A percentile compares a stretch with the other conserved stretches of the same genome.
Evolutionary conservation across 257 asterid genomes (phyloP).

Genomic region (Henckelia pumila): DNA sequence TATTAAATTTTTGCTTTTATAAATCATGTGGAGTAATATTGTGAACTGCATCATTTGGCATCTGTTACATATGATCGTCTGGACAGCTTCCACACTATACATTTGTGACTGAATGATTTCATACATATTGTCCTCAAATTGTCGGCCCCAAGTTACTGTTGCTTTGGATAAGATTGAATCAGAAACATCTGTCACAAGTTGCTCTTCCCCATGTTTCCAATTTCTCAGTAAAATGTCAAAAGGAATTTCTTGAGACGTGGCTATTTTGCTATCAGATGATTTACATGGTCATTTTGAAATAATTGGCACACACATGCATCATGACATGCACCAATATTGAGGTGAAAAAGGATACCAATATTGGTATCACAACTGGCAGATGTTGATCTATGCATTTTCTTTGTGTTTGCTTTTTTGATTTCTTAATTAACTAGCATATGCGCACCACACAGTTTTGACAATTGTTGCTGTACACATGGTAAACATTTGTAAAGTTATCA

Average conservation of each 20-base stretch:
- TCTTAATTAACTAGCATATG: not conserved
- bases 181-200: not conserved
- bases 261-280: not conserved
- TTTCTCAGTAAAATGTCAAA: not conserved
- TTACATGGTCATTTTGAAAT: not conserved
- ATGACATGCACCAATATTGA: not conserved
- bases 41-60: constrained; percentile 13
- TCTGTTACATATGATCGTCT: constrained; percentile 11
- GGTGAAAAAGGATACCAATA: not conserved
- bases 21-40: constrained; percentile 7
- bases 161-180: not conserved
- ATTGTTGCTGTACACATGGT: constrained; percentile 5
- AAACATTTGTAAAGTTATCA: not conserved
- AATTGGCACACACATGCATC: not conserved
- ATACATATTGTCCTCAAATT: not conserved
- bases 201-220: not conserved
- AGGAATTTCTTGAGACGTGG: constrained; percentile 6
- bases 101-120: not conserved
- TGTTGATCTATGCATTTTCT: not conserved
- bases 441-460: not conserved
- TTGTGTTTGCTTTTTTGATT: not conserved
- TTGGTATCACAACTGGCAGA: not conserved
- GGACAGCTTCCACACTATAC: not conserved
- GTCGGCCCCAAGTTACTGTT: not conserved
- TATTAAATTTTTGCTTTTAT: not conserved